Evolutionary conservation across 2,329 filamentous ascomycete species (phyloP), one percentile per base, ranked within the genome.

Genomic region (Xylariaceae sp.): DNA sequence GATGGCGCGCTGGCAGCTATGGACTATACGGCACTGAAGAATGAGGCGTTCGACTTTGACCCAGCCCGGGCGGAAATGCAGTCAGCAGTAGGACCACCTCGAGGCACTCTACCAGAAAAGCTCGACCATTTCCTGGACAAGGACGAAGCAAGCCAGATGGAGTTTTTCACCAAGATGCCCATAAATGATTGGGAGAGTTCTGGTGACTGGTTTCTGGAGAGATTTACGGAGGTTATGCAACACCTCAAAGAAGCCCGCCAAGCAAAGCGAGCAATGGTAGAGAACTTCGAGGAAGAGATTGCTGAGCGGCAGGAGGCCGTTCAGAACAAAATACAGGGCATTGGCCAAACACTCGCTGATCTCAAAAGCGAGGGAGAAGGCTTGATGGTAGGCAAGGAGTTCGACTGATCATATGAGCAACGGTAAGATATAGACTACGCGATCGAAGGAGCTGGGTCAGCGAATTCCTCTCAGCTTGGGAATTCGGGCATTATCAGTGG

Each of bases 121-220:
- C 73, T 86, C 12, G 70, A 76, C 42, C 78, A 84, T 61, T 82
- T 70, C 48, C 32, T 65, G 6, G 48, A 77, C 66, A 78, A 78
- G 57, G 72, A 70, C 50, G 75, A 79, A 52, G 73, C 73, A 18
- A 66, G 59, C 7, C 77, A 78, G 47, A 65, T 68, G 29, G 78
- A 81, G 0, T 79, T 86, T 51, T 85, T 86, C 64, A 75, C 74
- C 2, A 75, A 75, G 50, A 80, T 86, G 76, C 70, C 79, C 1
- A 73, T 85, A 14, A 72, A 76, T 16, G 83, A 86, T 50, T 86
- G 83, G 83, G 83, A 86, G 62, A 74, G 77, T 14, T 78, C 82
- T 1, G 83, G 83, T 4, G 82, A 85, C 60, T 86, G 83, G 83
- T 84, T 86, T 53, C 72, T 84, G 20, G 77, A 78, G 43, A 79